Conservation (phyloP, 805 yeast species). For the Kuraishia borneana region DNA sequence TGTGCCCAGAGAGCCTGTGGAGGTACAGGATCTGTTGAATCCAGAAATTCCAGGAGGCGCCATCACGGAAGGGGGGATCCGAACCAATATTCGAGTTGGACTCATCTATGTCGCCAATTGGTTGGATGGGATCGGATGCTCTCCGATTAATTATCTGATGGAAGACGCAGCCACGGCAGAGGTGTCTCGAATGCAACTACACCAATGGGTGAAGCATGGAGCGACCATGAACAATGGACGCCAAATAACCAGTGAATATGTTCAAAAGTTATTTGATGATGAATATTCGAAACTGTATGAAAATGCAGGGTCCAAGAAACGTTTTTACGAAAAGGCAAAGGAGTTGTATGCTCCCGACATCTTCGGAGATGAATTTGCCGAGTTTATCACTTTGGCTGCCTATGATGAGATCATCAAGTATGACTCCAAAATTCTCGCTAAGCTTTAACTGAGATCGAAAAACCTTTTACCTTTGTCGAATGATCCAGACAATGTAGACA, state of each 20-base stretch:
- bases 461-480: conserved; percentile 2
- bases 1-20: conserved; percentile 19
- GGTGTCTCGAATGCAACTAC: conserved; percentile 61
- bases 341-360: conserved; percentile 53
- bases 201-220: conserved; percentile 67
- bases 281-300: conserved; percentile 42
- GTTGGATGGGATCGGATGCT: conserved; percentile 64
- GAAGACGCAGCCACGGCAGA: conserved; percentile 76
- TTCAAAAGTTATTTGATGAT: conserved; percentile 38
- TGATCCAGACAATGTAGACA: conserved; percentile 6
- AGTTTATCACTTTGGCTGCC: conserved; percentile 56
- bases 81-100: conserved; percentile 52
- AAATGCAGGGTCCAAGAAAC: conserved; percentile 28
- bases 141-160: conserved; percentile 66
- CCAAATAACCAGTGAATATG: conserved; percentile 39
- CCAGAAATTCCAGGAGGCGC: conserved; percentile 47
- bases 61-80: conserved; percentile 56
- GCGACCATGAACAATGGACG: conserved; percentile 38
- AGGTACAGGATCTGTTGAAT: conserved; percentile 32
- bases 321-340: conserved; percentile 44
- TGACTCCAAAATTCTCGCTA: conserved; percentile 2
- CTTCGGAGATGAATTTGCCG: conserved; percentile 48
- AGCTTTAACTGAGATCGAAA: conserved; percentile 1
- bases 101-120: conserved; percentile 65
- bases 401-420: conserved; percentile 40